Base-by-base conservation (phyloP, 1,284 basidiomycete species). In the Inonotus hispidus region DNA sequence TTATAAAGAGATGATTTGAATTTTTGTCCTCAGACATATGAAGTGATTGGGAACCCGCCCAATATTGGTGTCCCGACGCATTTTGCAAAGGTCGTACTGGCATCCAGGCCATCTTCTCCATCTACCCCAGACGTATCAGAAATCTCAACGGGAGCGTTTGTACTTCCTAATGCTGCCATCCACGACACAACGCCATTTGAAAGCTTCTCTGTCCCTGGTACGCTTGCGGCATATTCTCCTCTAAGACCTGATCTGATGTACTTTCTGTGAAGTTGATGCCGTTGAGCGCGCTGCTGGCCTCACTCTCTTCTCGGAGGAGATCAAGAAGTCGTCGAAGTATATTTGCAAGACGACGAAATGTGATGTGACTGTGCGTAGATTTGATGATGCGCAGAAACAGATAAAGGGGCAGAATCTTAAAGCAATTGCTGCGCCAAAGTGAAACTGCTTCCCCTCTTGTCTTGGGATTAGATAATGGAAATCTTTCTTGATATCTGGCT, bases 51-150 rank as follows among this genome's bases (percentile, higher is more conserved):
- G 0, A 84, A 82, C 38, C 95, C 93, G 25, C 93, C 94, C 3
- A 92, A 90, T 68, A 80, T 98, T 58, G 79, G 90, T 37, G 97
- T 99, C 6, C 97, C 97, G 0, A 99, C 97, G 3, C 97, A 99
- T 72, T 99, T 99, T 73, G 96, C 96, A 37, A 99, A 98, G 75
- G 95, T 98, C 32, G 86, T 98, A 27, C 79, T 98, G 57, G 85
- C 91, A 1, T 82, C 92, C 0, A 83, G 83, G 66, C 86, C 92
- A 0, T 79, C 84, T 21, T 92, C 89, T 2, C 83, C 89, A 0
- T 82, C 82, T 39, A 88, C 82, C 0, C 90, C 91, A 11, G 77
- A 88, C 56, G 71, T 87, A 13, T 79, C 82, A 10, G 92, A 96
- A 67, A 79, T 95, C 55, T 86, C 91, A 0, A 84, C 91, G 2